These are phyloP conservation scores for Lyophyllum shimeji DNA, from an alignment of 768 basidiomycete genomes.

Conservation along the genomic window DNA sequence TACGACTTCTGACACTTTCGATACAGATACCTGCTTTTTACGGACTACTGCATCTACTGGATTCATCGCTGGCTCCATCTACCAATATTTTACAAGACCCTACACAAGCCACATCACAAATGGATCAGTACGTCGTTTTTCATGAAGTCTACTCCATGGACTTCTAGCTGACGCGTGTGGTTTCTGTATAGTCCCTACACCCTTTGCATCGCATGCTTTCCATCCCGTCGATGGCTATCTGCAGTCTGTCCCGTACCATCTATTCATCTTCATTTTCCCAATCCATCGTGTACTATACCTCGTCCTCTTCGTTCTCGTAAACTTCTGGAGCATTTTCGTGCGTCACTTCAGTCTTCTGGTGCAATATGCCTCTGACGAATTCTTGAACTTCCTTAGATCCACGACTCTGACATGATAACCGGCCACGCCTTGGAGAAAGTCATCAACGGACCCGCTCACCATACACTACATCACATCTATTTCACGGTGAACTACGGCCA, in stretches of 20 bases:
- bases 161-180: conserved; percentile 1
- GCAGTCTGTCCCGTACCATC: conserved; percentile 94
- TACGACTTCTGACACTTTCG: neutral
- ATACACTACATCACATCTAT: conserved; percentile 95
- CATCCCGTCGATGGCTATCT: conserved; percentile 93
- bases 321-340: conserved; percentile 92
- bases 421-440: conserved; percentile 83
- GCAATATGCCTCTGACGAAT: neutral
- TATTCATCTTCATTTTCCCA: conserved; percentile 89
- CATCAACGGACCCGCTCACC: conserved; percentile 98
- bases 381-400: conserved; percentile 59
- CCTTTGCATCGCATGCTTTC: conserved; percentile 97
- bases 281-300: conserved; percentile 85
- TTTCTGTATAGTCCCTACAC: conserved; percentile 77
- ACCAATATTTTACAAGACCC: conserved; percentile 80
- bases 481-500: conserved; percentile 97
- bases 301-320: conserved; percentile 85
- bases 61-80: conserved; percentile 89
- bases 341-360: conserved; percentile 23
- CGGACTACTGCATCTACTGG: conserved; percentile 96
- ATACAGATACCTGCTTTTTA: conserved; percentile 74
- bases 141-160: neutral
- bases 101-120: conserved; percentile 99
- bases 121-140: conserved; percentile 79
- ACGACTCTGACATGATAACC: conserved; percentile 98